Percentiles rank a stretch among this genome's conserved stretches.
Conservation (phyloP, 305 asterid species). For the Rubia tinctorum region DNA sequence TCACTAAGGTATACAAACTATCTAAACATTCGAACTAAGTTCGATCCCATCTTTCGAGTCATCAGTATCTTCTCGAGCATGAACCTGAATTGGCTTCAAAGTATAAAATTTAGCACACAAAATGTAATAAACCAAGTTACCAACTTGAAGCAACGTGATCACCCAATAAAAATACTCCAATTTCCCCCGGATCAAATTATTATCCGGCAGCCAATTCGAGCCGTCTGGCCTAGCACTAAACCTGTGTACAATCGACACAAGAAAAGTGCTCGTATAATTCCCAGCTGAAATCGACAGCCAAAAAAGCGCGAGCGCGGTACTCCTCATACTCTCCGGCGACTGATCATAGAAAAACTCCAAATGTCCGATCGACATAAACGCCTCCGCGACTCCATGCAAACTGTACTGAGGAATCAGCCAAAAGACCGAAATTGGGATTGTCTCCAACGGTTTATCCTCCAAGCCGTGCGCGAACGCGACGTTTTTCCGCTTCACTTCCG, state of each 20-base stretch:
- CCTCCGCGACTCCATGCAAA: constrained; percentile 80
- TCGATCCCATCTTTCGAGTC: constrained; percentile 30
- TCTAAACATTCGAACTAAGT: constrained; percentile 34
- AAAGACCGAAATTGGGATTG: constrained; percentile 65
- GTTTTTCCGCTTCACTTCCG: constrained; percentile 51
- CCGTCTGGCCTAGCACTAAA: constrained; percentile 50
- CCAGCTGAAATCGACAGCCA: constrained; percentile 86
- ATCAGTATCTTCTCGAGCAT: constrained; percentile 15
- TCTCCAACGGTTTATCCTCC: constrained; percentile 34
- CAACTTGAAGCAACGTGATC: constrained; percentile 59
- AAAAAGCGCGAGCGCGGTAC: constrained; percentile 71
- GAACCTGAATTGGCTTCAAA: constrained; percentile 58
- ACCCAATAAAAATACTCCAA: constrained; percentile 86
- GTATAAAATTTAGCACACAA: constrained; percentile 73
- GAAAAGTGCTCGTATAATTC: constrained; percentile 61
- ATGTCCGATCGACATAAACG: constrained; percentile 85
- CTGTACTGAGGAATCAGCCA: constrained; percentile 80
- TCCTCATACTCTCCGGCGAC: constrained; percentile 92
- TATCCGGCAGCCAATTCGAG: constrained; percentile 84
- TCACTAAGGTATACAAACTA: not conserved
- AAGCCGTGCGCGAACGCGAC: constrained; percentile 53
- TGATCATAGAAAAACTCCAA: constrained; percentile 94
- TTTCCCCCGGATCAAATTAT: constrained; percentile 59
- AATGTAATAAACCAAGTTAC: constrained; percentile 64
- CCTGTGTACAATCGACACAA: constrained; percentile 65